A percentile compares a stretch with the other conserved stretches of the same genome.
Evolutionary conservation across 176 grass and related monocot species (phyloP).

Genomic region (Carex pumila): DNA sequence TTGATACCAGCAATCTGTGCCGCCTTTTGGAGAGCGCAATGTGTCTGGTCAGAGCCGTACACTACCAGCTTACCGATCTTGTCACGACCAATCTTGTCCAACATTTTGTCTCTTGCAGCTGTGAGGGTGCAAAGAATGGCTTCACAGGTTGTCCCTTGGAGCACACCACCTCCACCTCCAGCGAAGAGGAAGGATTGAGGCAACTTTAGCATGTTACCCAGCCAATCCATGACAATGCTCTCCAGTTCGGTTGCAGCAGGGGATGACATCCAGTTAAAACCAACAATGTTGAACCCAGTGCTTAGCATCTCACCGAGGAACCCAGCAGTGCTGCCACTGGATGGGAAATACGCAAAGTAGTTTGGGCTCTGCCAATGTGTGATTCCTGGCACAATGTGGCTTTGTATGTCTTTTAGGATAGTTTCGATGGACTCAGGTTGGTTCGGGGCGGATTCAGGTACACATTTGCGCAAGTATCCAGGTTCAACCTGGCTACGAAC

Average conservation of each 20-base stretch:
- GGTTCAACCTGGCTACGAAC: constrained; percentile 35
- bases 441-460: constrained; percentile 28
- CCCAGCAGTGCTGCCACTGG: constrained; percentile 67
- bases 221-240: constrained; percentile 67
- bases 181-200: constrained; percentile 43
- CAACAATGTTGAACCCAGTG: constrained; percentile 54
- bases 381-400: constrained; percentile 40
- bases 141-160: constrained; percentile 69
- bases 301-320: constrained; percentile 78
- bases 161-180: constrained; percentile 58
- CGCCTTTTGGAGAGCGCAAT: constrained; percentile 61
- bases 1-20: constrained; percentile 35
- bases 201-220: constrained; percentile 54
- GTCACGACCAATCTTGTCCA: constrained; percentile 38
- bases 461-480: constrained; percentile 19
- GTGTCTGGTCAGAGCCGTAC: constrained; percentile 77
- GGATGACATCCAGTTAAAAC: constrained; percentile 74
- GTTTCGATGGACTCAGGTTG: constrained; percentile 11
- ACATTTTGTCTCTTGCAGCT: constrained; percentile 43
- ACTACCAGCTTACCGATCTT: constrained; percentile 47
- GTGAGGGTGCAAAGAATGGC: constrained; percentile 56
- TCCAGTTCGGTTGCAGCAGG: constrained; percentile 70
- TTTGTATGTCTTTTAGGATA: constrained; percentile 8
- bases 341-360: constrained; percentile 55
- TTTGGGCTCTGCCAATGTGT: constrained; percentile 84